These are phyloP conservation scores for Neonectria neomacrospora DNA, from an alignment of 2,329 filamentous ascomycete genomes.

Conservation along the genomic window DNA sequence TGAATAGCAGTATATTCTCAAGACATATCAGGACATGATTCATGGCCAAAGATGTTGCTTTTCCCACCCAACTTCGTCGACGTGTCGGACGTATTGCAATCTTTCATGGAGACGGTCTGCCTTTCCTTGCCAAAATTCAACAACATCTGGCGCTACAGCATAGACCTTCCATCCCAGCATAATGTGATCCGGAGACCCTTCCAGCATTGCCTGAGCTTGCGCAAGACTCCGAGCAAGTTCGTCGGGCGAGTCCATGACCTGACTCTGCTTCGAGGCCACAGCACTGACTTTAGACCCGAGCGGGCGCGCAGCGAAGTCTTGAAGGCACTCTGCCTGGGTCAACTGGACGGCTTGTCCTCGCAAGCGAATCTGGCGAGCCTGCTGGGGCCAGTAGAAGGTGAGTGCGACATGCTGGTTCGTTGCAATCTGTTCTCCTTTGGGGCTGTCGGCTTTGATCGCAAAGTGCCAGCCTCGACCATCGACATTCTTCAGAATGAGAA, in stretches of 20 bases:
- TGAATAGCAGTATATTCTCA: constrained; percentile 31
- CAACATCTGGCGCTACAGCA: constrained; percentile 6
- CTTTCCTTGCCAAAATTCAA: constrained; percentile 23
- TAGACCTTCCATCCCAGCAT: constrained; percentile 12
- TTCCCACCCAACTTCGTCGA: neutral
- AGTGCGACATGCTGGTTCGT: constrained; percentile 12
- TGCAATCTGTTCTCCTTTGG: constrained; percentile 24
- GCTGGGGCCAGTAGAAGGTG: constrained; percentile 27
- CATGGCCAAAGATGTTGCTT: neutral
- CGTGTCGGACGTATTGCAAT: constrained; percentile 7
- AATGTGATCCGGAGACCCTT: neutral
- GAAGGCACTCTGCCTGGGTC: constrained; percentile 8
- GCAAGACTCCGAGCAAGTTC: neutral
- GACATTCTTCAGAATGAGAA: constrained; percentile 28
- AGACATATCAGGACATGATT: neutral
- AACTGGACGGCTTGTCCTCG: constrained; percentile 8
- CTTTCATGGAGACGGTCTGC: constrained; percentile 11
- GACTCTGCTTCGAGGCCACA: constrained; percentile 16
- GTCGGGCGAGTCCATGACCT: neutral
- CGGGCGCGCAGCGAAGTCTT: constrained; percentile 23
- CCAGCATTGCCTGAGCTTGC: neutral
- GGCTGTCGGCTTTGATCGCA: constrained; percentile 22
- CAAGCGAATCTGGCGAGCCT: constrained; percentile 21
- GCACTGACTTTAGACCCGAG: constrained; percentile 10
- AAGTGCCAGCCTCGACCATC: constrained; percentile 26